Evolutionary conservation across 768 basidiomycete species (phyloP).

Genomic region (Hygrophoropsis aurantiaca): DNA sequence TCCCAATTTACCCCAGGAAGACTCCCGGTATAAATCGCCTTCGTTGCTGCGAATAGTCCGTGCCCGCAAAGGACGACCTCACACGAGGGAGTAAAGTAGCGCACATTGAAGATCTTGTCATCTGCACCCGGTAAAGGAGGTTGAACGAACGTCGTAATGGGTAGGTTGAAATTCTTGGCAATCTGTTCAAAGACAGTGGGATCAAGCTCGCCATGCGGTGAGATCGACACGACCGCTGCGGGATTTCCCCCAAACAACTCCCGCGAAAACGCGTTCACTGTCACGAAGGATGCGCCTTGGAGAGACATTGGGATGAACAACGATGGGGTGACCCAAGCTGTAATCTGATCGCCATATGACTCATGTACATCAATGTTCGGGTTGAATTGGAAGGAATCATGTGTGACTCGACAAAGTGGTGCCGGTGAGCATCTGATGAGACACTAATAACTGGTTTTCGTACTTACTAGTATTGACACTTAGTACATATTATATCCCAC

Average conservation of each 20-base stretch:
- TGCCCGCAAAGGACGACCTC: constrained; percentile 44
- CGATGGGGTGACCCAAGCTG: no score
- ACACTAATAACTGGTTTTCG: no score
- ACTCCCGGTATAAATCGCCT: constrained; percentile 28
- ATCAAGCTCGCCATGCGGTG: not conserved
- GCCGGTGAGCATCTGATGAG: no score
- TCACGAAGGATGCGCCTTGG: constrained; percentile 18
- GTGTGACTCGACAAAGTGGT: no score
- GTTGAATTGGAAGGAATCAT: no score
- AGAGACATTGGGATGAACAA: no score
- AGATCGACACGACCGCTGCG: constrained; percentile 35
- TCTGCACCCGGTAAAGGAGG: constrained; percentile 22
- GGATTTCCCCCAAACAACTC: constrained; percentile 44
- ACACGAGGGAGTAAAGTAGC: constrained; percentile 34
- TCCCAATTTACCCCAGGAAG: constrained; percentile 27
- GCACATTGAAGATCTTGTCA: constrained; percentile 32
- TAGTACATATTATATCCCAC: not conserved
- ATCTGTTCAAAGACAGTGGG: constrained; percentile 18
- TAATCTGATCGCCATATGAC: no score
- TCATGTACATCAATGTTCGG: no score
- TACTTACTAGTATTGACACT: no score
- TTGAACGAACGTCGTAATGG: constrained; percentile 37
- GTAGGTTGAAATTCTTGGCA: constrained; percentile 45
- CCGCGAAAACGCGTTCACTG: constrained; percentile 43
- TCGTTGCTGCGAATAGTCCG: constrained; percentile 42